Base-by-base conservation (phyloP, 805 yeast genomes). In the Candida krabiensis region DNA sequence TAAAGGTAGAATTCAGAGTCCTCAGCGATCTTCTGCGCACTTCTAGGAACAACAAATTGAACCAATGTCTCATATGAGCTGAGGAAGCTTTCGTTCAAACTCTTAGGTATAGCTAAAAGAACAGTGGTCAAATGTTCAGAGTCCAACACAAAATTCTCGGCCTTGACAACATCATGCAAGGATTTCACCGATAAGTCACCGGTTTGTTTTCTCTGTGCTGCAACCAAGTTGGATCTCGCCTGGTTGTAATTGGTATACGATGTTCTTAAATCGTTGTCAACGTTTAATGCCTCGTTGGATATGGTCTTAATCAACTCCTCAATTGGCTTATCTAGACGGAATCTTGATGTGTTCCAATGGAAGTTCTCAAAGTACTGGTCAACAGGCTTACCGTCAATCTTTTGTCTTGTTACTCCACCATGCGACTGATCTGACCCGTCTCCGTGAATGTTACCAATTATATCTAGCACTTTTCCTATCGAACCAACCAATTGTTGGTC, bases 171-270 rank as follows among this genome's bases (percentile, higher is more conserved):
- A 55, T 87, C 93, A 59, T 91, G 97, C 44, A 93, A 71, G 3
- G 96, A 86, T 61, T 86, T 82, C 39, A 91, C 90, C 3, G 96
- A 83, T 49, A 93, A 73, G 61, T 93, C 96, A 41, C 99, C 99
- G 26, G 86, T 83, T 62, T 84, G 85, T 66, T 90, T 90, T 56
- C 97, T 79, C 63, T 91, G 96, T 8, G 95, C 91, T 9, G 96
- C 89, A 33, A 81, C 74, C 44, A 89, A 72, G 58, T 82, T 86
- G 30, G 95, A 79, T 65, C 83, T 86, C 33, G 97, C 96, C 33
- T 79, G 76, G 53, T 79, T 85, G 66, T 88, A 93, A 50, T 70
- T 73, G 45, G 83, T 77, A 58, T 75, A 83, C n/a, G 85, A 70
- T n/a, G 75, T 66, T 59, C 86, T 78, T 32, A 93, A 85, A 60